These are phyloP conservation scores for Chenopodium album DNA, from an alignment of 148 eudicot species.

Conservation along the genomic window DNA sequence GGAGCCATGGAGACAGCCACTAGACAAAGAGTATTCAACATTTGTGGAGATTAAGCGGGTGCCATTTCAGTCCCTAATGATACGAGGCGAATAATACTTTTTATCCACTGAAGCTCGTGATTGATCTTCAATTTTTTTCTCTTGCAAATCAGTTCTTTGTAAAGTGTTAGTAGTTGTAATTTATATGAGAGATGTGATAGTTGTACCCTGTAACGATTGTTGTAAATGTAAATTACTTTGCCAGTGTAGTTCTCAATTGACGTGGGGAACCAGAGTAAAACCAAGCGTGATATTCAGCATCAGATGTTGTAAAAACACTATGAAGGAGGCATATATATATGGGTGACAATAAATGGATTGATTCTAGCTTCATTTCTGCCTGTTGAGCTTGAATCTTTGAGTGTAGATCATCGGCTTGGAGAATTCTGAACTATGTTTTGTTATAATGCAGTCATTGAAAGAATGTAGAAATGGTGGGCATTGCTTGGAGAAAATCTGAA, in stretches of 20 bases:
- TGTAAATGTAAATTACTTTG: neutral
- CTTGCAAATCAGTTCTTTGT: neutral
- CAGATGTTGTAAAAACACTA: conserved; percentile 14
- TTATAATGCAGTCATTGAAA: neutral
- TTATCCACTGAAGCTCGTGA: neutral
- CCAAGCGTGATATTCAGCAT: neutral
- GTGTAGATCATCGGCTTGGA: neutral
- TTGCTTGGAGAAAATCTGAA: neutral
- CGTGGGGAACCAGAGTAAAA: neutral
- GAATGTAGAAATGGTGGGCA: neutral
- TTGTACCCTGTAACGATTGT: conserved; percentile 1
- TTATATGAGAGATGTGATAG: neutral
- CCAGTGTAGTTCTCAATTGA: neutral
- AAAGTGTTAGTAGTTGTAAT: conserved; percentile 17
- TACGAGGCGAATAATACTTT: conserved; percentile 44
- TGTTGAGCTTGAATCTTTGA: neutral
- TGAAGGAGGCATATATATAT: conserved; percentile 8
- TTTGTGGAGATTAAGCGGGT: conserved; percentile 79
- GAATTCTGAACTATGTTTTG: neutral
- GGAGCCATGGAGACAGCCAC: conserved; percentile 98
- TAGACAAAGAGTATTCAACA: conserved; percentile 67
- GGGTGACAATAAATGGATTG: neutral
- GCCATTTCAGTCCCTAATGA: conserved; percentile 72
- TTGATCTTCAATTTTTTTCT: neutral
- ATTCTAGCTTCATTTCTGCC: neutral